Conservation (phyloP, 2,329 filamentous ascomycete species). For the Aspergillus viridinutans region DNA sequence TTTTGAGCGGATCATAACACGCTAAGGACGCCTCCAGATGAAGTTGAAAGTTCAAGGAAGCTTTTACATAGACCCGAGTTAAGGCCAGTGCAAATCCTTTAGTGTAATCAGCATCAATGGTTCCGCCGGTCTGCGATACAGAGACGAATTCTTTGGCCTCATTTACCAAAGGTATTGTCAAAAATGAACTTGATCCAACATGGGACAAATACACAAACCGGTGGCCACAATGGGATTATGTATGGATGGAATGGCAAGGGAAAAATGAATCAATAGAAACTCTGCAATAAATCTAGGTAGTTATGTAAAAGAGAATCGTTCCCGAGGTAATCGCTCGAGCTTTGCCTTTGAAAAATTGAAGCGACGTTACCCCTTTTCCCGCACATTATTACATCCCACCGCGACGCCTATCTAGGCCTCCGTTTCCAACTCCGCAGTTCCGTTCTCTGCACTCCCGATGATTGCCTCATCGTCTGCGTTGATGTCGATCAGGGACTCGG, state of each 20-base stretch:
- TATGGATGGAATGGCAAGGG: background rate
- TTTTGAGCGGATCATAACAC: background rate
- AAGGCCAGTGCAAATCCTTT: background rate
- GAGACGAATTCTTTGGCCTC: background rate
- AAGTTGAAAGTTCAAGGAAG: background rate
- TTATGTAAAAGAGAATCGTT: background rate
- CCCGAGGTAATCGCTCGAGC: background rate
- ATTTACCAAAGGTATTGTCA: background rate
- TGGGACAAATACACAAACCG: background rate
- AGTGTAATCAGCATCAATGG: background rate
- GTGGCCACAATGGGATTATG: background rate
- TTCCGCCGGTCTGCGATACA: background rate
- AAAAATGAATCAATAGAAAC: background rate
- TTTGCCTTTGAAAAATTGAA: background rate
- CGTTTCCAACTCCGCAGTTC: slow-evolving; percentile 27
- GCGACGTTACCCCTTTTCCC: background rate
- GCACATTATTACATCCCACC: slow-evolving; percentile 10
- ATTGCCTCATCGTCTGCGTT: slow-evolving; percentile 30
- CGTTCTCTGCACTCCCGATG: slow-evolving; percentile 29
- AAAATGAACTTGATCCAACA: background rate
- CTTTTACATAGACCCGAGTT: background rate
- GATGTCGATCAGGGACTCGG: slow-evolving; percentile 41
- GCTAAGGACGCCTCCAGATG: background rate
- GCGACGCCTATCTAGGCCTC: slow-evolving; percentile 17
- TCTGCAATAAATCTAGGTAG: background rate